Percentiles rank a stretch among this genome's conserved stretches.
Conservation (phyloP, 345 rosid genomes). For the Leavenworthia alabamica region DNA sequence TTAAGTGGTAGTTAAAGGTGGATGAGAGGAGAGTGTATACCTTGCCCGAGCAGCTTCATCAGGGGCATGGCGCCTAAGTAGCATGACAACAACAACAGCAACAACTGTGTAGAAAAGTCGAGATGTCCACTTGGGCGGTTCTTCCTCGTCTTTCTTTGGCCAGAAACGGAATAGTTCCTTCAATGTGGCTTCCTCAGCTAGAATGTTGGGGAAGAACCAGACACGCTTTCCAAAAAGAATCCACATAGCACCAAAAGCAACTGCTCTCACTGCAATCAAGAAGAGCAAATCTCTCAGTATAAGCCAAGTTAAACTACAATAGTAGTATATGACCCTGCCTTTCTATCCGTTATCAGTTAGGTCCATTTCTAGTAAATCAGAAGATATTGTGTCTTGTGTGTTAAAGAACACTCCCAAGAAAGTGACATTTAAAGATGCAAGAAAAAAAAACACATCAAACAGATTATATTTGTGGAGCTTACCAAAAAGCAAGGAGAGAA, state of each 20-base stretch:
- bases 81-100: constrained; percentile 67
- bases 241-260: constrained; percentile 68
- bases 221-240: constrained; percentile 81
- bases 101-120: constrained; percentile 77
- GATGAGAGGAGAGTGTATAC: constrained; percentile 33
- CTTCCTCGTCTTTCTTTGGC: constrained; percentile 98
- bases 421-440: neutral
- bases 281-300: neutral
- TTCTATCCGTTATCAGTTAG: too few species aligned
- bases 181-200: constrained; percentile 98
- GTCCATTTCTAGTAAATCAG: neutral
- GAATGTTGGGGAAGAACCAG: constrained; percentile 97
- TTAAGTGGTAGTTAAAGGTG: neutral
- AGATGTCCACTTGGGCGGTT: constrained; percentile 90
- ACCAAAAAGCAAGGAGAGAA: constrained; percentile 70
- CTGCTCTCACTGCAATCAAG: constrained; percentile 71
- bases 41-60: constrained; percentile 99
- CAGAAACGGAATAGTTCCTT: constrained; percentile 93
- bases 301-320: too few species aligned
- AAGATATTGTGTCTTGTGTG: too few species aligned
- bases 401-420: neutral
- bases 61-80: constrained; percentile 95
- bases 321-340: too few species aligned
- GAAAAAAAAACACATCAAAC: neutral
- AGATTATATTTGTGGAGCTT: constrained; percentile 31